Conservation (phyloP, 2,329 filamentous ascomycete genomes). For the Davidsoniella eucalypti region DNA sequence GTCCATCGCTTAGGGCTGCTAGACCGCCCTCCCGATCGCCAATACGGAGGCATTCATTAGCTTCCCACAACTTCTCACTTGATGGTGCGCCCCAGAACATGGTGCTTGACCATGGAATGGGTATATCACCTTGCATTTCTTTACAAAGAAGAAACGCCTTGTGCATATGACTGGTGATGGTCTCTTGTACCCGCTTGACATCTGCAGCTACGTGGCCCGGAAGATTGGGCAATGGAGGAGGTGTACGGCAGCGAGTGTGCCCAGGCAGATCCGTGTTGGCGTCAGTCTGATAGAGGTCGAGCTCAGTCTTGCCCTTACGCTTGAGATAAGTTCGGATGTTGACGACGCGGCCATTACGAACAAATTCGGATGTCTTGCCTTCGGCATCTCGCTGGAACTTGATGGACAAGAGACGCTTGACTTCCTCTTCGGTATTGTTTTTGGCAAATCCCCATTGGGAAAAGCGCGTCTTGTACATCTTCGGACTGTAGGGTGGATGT, state of each 20-base stretch:
- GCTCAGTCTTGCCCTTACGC: conserved; percentile 35
- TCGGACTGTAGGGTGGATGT: conserved; percentile 23
- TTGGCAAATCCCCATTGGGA: conserved; percentile 39
- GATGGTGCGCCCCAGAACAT: conserved; percentile 29
- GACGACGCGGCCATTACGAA: conserved; percentile 34
- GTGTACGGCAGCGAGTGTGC: conserved; percentile 28
- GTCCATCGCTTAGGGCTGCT: conserved; percentile 25
- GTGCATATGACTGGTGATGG: conserved; percentile 27
- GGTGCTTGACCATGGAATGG: conserved; percentile 25
- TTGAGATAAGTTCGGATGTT: conserved; percentile 36
- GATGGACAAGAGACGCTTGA: conserved; percentile 32
- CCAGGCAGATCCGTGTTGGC: conserved; percentile 26
- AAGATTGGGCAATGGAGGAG: conserved; percentile 25
- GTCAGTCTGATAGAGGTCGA: conserved; percentile 32
- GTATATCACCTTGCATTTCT: conserved; percentile 22
- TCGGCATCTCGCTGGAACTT: conserved; percentile 36
- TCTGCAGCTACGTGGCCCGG: conserved; percentile 27
- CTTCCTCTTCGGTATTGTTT: conserved; percentile 37
- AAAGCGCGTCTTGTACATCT: conserved; percentile 40
- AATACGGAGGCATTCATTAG: conserved; percentile 27
- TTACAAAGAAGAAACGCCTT: conserved; percentile 29
- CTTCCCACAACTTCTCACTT: conserved; percentile 27
- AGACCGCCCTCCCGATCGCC: conserved; percentile 25
- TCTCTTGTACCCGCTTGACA: conserved; percentile 27
- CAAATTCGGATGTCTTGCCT: conserved; percentile 36